Base-by-base conservation (phyloP, 2,329 filamentous ascomycete genomes). In the Colletotrichum paranaense region DNA sequence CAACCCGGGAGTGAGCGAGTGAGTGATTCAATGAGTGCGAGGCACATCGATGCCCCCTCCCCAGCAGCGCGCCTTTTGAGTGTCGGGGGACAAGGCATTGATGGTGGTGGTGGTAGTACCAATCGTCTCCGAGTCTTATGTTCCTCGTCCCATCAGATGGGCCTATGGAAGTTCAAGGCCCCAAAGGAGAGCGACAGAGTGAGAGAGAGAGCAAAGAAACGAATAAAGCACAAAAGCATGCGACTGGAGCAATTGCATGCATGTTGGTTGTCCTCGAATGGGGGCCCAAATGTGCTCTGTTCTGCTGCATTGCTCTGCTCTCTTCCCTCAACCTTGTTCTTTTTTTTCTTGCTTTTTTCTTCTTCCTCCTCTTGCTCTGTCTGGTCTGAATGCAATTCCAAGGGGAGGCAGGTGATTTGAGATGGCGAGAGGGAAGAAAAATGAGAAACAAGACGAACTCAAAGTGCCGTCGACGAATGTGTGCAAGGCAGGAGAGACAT, bases 401-500 rank as follows among this genome's bases (percentile, higher is more conserved):
- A 52, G 60, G 60, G 24, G 30, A 22, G 19, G 64, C n/a, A 22
- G 57, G 65, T 52, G 60, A 52, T 32, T 52, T 24, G 46, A 53
- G 46, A 49, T 16, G 56, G 65, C 57, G 32, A 53, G 67, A 38
- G 30, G 6, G n/a, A 32, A 30, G 32, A 35, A 52, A 26, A 68
- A 56, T 42, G 57, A 68, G 46, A 24, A 56, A 58, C 35, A 53
- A 59, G 68, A 52, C 26, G 35, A 63, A 68, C 22, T 28, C 65
- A 42, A 62, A 53, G 58, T 62, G 53, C 52, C 59, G 59, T 53
- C 46, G 60, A 73, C 58, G 66, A 70, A 53, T 67, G 70, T 73
- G 70, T 49, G 69, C 55, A 56, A 70, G 32, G 46, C 67, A 26
- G 58, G 60, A 69, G 66, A 73, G 49, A 73, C 60, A 64, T 53